Base-by-base conservation (phyloP, 2,329 filamentous ascomycete genomes). In the Penicillium sp. region DNA sequence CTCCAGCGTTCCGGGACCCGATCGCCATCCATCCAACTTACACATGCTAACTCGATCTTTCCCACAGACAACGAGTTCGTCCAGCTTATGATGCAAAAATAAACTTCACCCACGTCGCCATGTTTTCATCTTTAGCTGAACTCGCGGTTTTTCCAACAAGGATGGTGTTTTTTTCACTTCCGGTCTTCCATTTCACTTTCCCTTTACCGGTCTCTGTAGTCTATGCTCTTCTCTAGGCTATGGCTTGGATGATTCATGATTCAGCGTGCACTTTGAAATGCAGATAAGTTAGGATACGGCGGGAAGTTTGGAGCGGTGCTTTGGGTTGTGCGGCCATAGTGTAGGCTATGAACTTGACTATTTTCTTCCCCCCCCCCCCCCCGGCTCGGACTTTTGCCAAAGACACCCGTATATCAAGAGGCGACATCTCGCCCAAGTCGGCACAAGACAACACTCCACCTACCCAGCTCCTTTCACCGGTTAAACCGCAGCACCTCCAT, bases 71-170 rank as follows among this genome's bases (percentile, higher is more conserved):
- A 91, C 76, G 87, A 93, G 72, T 93, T 93, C 64, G 87, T 93
- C 58, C 87, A 93, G 74, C 83, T 93, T 65, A 93, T 93, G 87
- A 91, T 93, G 87, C 87, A 93, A 79, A 91, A 91, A 78, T 91
- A 87, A 77, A 68, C 49, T n/a, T n/a, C 44, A 38, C 35, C 43
- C 34, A 40, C 50, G 50, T 45, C 50, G 45, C 50, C 46, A 48
- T 51, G 50, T 55, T 57, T 47, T 54, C 48, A 48, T 57, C 51
- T 50, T 57, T 62, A 60, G 56, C 47, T 56, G 54, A 56, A 48
- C 41, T 52, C 49, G 48, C 48, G 48, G 50, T 49, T 49, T 42
- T 36, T 41, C 41, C 49, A 57, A 53, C 48, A 47, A 54, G 41
- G 44, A 56, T 50, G 27, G 45, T 39, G 43, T 33, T 53, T 37